Evolutionary conservation across 2,329 filamentous ascomycete species (phyloP), one percentile per base, ranked within the genome.

Genomic region (Parastagonospora nodorum): DNA sequence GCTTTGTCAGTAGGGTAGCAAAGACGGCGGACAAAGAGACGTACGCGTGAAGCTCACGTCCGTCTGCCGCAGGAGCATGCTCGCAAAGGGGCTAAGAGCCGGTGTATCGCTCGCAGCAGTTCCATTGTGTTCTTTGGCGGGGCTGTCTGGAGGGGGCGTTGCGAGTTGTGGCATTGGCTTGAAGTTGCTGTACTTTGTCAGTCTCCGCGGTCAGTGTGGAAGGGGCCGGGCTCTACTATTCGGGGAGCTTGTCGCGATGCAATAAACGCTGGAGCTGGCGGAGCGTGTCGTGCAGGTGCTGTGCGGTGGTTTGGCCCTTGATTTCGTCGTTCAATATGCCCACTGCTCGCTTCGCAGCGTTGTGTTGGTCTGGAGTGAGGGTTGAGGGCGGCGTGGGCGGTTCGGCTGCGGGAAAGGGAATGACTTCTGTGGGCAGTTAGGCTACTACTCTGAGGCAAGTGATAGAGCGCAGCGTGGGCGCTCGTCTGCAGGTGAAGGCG

Each of bases 261-360:
- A 97, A 74, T 35, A 96, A 82, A 56, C 87, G 85, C 50, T 90
- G 84, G 28, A 97, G 79, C 69, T 93, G 87, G 61, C 88, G 82
- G 39, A 92, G 80, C 9, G 86, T 88, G 61, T 87, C 85, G 61
- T 89, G 87, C 40, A 92, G 77, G 57, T 85, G 83, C 67, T 84
- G 83, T 15, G 88, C 87, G 28, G 81, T 80, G 37, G 82, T 80
- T 41, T 80, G 77, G 54, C 78, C 82, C 35, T 79, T 75, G 51
- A 87, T 85, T 69, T 93, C 89, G 57, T 80, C 79, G 67, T 94
- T 92, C 41, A 97, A 76, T 39, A 82, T 82, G 59, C 88, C 84
- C 61, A 92, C 71, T 33, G 80, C 77, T 60, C 77, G 78, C 54
- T 79, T 76, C 31, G 78, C 80, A 37, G 75, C 72, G 50, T 77